Evolutionary conservation across 1,284 basidiomycete genomes (phyloP).

Genomic region (Pholiota adiposa): DNA sequence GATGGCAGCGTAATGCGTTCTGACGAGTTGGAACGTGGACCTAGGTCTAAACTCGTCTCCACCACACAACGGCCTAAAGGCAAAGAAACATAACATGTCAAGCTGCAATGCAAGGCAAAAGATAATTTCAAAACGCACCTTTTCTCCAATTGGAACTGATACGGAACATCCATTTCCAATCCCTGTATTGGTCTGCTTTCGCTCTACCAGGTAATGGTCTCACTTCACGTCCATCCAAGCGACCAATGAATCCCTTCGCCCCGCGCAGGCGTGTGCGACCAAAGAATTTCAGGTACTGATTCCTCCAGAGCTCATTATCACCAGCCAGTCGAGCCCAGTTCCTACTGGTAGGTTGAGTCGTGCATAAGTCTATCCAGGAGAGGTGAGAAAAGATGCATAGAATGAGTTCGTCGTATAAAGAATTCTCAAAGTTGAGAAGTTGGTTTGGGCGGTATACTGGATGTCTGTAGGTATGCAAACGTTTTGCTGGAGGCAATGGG

Average conservation of each 20-base stretch:
- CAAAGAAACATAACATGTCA: constrained; percentile 1
- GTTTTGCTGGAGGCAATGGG: constrained; percentile 60
- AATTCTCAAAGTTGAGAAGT: constrained; percentile 51
- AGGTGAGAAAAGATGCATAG: constrained; percentile 75
- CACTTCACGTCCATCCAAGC: constrained; percentile 60
- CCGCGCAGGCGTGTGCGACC: constrained; percentile 71
- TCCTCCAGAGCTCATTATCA: constrained; percentile 52
- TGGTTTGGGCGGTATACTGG: constrained; percentile 1
- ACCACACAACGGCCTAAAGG: constrained; percentile 59
- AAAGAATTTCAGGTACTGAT: constrained; percentile 60
- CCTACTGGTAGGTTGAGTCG: constrained; percentile 61
- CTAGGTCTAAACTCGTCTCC: constrained; percentile 33
- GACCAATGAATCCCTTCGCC: constrained; percentile 58
- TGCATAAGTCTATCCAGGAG: constrained; percentile 67
- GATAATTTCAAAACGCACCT: constrained; percentile 45
- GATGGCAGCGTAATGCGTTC: constrained; percentile 2
- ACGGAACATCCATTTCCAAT: constrained; percentile 87
- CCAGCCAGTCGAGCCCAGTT: constrained; percentile 68
- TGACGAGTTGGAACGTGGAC: constrained; percentile 18
- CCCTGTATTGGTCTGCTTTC: constrained; percentile 40
- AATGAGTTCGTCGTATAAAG: constrained; percentile 76
- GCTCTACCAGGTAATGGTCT: constrained; percentile 61
- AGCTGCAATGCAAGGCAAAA: constrained; percentile 1
- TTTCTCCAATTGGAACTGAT: constrained; percentile 80
- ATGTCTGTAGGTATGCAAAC: constrained; percentile 39